A percentile compares a stretch with the other conserved stretches of the same genome.
These are phyloP conservation scores for Coniochaeta pulveracea DNA, from an alignment of 2,329 filamentous ascomycete genomes.

Conservation along the genomic window DNA sequence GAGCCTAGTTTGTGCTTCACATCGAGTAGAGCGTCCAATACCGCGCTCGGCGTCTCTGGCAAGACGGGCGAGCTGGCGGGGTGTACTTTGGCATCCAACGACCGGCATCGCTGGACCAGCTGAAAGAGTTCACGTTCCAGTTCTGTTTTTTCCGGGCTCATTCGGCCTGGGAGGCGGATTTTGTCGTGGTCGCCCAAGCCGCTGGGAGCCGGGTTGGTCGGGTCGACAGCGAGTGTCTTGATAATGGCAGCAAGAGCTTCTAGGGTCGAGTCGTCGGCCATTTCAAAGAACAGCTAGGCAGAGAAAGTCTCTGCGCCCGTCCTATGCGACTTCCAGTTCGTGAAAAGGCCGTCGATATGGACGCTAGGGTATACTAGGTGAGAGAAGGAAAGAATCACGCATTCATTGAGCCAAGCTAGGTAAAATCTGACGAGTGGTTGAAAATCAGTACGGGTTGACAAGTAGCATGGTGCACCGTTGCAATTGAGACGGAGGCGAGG, in stretches of 20 bases:
- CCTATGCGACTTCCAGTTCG: too few relatives aligned
- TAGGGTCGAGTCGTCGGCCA: conserved; percentile 18
- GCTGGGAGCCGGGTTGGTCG: conserved; percentile 11
- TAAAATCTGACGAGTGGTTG: too few relatives aligned
- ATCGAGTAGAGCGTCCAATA: conserved; percentile 9
- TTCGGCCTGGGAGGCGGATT: conserved; percentile 65
- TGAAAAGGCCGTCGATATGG: too few relatives aligned
- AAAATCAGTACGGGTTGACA: too few relatives aligned
- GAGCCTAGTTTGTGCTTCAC: conserved; percentile 11
- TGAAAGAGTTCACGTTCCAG: conserved; percentile 77
- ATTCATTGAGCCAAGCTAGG: too few relatives aligned
- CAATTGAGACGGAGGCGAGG: too few relatives aligned
- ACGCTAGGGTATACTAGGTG: too few relatives aligned
- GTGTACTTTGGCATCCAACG: conserved; percentile 69
- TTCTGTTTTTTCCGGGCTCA: conserved; percentile 62
- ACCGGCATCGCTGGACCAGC: conserved; percentile 65
- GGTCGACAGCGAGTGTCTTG: conserved; percentile 17
- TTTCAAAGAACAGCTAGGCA: conserved; percentile 7
- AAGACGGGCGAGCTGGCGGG: conserved; percentile 45
- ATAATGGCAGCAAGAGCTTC: conserved; percentile 18
- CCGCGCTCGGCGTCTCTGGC: conserved; percentile 73
- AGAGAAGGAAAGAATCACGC: too few relatives aligned
- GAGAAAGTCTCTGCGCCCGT: too few relatives aligned
- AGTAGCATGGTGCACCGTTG: too few relatives aligned
- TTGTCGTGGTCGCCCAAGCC: conserved; percentile 26